phyloP scores from a whole-genome alignment of 208 protist species.

The Zelonia costaricensis region DNA sequence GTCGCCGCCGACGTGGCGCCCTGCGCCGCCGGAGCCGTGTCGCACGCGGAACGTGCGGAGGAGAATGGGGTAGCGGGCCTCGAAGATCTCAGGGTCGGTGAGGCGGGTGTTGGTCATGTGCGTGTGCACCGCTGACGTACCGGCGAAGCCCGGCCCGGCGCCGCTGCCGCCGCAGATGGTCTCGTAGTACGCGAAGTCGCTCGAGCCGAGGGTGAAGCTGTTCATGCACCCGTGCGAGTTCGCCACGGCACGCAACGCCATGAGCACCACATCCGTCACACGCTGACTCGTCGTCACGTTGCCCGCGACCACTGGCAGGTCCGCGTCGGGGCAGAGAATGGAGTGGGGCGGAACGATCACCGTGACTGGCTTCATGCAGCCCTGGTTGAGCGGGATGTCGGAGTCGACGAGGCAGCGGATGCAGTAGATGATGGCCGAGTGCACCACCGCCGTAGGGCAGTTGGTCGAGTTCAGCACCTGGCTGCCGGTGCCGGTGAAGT shows the following conservation, averaged over 20 bases:
- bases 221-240: conserved; percentile 94
- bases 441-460: conserved; percentile 89
- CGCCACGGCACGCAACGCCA: conserved; percentile 89
- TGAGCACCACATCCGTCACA: conserved; percentile 94
- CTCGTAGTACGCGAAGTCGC: conserved; percentile 94
- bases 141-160: conserved; percentile 88
- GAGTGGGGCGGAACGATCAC: conserved; percentile 70
- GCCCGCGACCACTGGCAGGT: conserved; percentile 94
- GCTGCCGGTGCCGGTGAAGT: conserved; percentile 91
- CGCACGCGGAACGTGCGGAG: conserved; percentile 87
- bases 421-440: conserved; percentile 94
- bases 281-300: conserved; percentile 96
- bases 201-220: conserved; percentile 96
- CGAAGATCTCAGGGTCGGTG: conserved; percentile 94
- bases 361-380: conserved; percentile 89
- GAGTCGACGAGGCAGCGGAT: conserved; percentile 93
- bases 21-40: conserved; percentile 78
- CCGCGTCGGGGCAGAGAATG: conserved; percentile 81
- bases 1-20: conserved; percentile 86
- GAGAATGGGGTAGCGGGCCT: conserved; percentile 93
- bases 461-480: conserved; percentile 94
- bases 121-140: conserved; percentile 90
- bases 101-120: conserved; percentile 98
- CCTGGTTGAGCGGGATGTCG: conserved; percentile 96
- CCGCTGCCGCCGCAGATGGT: conserved; percentile 96